Percentiles rank a stretch among this genome's conserved stretches.
Conservation (phyloP, 805 yeast species). For the Schwanniomyces sp. region DNA sequence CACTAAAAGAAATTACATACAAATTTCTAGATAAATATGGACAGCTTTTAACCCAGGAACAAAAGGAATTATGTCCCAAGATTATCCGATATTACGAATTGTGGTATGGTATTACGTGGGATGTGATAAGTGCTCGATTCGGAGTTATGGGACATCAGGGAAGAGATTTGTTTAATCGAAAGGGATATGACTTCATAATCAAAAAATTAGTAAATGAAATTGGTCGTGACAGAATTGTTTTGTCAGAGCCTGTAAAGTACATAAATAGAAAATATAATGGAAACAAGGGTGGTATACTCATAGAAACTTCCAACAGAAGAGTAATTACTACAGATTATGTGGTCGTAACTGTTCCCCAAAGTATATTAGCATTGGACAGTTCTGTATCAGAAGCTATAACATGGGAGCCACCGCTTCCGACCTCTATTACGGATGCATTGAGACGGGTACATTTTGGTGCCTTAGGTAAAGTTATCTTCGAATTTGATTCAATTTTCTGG, state of each 20-base stretch:
- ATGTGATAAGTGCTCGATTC: conserved; percentile 63
- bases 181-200: conserved; percentile 58
- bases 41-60: conserved; percentile 49
- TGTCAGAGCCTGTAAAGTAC: conserved; percentile 41
- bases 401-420: conserved; percentile 26
- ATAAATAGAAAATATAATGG: conserved; percentile 31
- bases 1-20: conserved; percentile 50
- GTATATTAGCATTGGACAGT: conserved; percentile 51
- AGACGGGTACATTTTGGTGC: conserved; percentile 34
- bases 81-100: conserved; percentile 61
- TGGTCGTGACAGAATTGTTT: conserved; percentile 36
- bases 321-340: conserved; percentile 49
- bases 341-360: conserved; percentile 77
- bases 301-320: conserved; percentile 33
- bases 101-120: conserved; percentile 80
- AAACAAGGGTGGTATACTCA: conserved; percentile 15
- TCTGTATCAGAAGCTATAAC: conserved; percentile 45
- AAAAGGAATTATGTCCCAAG: conserved; percentile 51
- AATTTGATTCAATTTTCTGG: conserved; percentile 44
- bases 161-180: conserved; percentile 66
- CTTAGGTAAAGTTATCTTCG: conserved; percentile 43
- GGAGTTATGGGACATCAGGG: conserved; percentile 74
- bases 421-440: conserved; percentile 16
- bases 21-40: conserved; percentile 48
- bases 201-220: conserved; percentile 38